Conservation (phyloP, 495 filamentous ascomycete genomes). For the Aspergillus biplanus region DNA sequence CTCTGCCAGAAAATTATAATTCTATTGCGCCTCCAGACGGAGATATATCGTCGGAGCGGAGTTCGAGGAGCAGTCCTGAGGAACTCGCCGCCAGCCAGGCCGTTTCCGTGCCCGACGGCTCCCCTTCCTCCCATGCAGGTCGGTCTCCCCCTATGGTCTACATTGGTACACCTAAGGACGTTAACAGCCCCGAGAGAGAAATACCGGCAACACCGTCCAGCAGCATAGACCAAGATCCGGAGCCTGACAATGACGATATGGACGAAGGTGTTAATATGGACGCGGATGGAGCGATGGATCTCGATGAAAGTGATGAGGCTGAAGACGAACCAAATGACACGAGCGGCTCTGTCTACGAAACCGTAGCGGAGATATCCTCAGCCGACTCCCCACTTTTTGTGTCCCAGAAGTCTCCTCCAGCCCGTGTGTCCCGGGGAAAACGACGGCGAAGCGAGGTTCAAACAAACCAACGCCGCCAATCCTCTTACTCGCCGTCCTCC, state of each 20-base stretch:
- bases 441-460: neutral
- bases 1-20: neutral
- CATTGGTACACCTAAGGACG: neutral
- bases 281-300: neutral
- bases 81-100: too few relatives aligned
- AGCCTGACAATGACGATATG: neutral
- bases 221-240: neutral
- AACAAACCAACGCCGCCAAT: neutral
- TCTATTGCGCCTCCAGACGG: neutral
- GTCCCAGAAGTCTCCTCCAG: neutral
- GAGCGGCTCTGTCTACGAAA: neutral
- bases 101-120: too few relatives aligned
- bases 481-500: neutral
- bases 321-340: neutral
- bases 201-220: neutral
- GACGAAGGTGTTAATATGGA: neutral
- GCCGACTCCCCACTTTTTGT: neutral
- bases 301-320: constrained; percentile 2
- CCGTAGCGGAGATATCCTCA: neutral
- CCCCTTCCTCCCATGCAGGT: too few relatives aligned
- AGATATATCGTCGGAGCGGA: too few relatives aligned
- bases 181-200: neutral
- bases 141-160: too few relatives aligned
- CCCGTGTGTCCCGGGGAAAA: neutral
- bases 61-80: too few relatives aligned